A percentile compares a stretch with the other conserved stretches of the same genome.
Evolutionary conservation across 2,329 filamentous ascomycete species (phyloP).

Genomic region (Clonostachys byssicola): DNA sequence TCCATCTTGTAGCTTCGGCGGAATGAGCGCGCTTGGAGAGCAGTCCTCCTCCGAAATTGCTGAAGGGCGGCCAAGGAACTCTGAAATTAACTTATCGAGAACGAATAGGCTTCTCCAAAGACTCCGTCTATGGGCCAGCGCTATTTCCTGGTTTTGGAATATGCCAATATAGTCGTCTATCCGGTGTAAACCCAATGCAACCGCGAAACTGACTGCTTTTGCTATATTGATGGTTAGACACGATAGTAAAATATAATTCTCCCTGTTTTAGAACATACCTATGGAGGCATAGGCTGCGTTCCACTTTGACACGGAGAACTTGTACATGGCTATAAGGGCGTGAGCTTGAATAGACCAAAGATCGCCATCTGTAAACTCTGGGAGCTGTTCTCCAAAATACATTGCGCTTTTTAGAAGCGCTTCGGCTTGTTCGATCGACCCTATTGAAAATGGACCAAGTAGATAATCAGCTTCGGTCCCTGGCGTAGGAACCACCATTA

Average conservation of each 20-base stretch:
- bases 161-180: too few species aligned
- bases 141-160: too few species aligned
- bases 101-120: constrained; percentile 63
- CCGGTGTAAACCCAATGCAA: too few species aligned
- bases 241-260: too few species aligned
- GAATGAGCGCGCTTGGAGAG: not conserved
- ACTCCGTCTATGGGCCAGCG: constrained; percentile 13
- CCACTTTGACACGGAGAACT: not conserved
- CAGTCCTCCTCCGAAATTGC: constrained; percentile 45
- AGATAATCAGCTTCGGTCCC: too few species aligned
- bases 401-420: too few species aligned
- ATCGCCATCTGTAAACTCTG: not conserved
- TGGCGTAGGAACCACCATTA: not conserved
- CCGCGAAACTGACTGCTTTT: too few species aligned
- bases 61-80: constrained; percentile 57
- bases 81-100: constrained; percentile 59
- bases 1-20: not conserved
- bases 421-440: too few species aligned
- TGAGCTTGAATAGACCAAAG: not conserved
- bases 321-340: not conserved
- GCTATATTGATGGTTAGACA: too few species aligned
- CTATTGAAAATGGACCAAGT: too few species aligned
- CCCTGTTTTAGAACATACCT: not conserved
- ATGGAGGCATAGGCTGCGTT: not conserved
- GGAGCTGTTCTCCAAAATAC: too few species aligned